Evolutionary conservation across 345 rosid species (phyloP).

Genomic region (Eucalyptus sp.): DNA sequence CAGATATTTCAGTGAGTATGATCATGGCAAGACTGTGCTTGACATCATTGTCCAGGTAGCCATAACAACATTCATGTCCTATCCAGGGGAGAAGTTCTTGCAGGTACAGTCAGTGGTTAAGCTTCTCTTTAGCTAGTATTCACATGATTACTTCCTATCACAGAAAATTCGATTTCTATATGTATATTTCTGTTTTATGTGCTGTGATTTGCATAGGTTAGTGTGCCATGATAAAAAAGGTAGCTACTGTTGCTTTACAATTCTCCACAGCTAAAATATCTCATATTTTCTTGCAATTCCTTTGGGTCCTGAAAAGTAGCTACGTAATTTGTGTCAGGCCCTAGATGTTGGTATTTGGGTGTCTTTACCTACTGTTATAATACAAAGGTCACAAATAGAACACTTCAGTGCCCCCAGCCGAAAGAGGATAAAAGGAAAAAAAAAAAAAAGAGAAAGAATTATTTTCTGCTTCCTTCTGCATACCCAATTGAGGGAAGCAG

Average conservation of each 20-base stretch:
- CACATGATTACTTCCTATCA: neutral
- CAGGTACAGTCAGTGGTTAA: conserved; percentile 38
- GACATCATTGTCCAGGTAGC: conserved; percentile 73
- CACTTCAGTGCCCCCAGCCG: neutral
- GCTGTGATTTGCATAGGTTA: neutral
- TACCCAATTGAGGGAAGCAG: neutral
- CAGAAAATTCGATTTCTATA: neutral
- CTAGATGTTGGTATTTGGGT: neutral
- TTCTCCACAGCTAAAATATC: neutral
- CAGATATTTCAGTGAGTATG: conserved; percentile 68
- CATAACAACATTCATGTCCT: conserved; percentile 61
- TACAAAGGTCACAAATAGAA: neutral
- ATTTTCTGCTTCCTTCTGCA: neutral
- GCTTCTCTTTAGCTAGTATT: neutral
- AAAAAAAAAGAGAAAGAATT: neutral
- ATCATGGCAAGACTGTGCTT: conserved; percentile 71
- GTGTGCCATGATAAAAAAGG: neutral
- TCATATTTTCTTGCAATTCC: neutral
- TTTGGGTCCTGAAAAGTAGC: neutral
- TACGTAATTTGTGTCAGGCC: neutral
- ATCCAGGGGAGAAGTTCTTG: conserved; percentile 92
- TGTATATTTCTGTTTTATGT: neutral
- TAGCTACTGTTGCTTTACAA: neutral
- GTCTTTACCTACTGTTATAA: neutral
- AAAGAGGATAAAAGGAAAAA: neutral